Percentiles rank a stretch among this genome's conserved stretches.
Evolutionary conservation across 2,329 filamentous ascomycete genomes (phyloP).

Genomic region (Lachnellula suecica): DNA sequence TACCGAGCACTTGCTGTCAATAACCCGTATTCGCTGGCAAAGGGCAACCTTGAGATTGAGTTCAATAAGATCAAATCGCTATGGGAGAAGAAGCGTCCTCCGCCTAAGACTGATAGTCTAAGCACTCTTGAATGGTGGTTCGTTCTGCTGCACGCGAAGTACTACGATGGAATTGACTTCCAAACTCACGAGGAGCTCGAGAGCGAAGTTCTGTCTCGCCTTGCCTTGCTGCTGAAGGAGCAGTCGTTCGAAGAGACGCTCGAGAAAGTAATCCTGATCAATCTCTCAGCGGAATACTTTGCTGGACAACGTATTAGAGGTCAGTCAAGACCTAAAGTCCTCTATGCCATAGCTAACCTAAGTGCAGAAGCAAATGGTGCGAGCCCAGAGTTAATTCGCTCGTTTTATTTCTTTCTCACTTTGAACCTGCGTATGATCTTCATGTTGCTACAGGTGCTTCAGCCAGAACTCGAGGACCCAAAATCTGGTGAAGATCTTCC

Average conservation of each 20-base stretch:
- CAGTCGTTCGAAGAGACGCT: slow-evolving; percentile 63
- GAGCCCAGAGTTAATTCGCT: slow-evolving; percentile 38
- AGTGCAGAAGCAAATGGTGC: slow-evolving; percentile 37
- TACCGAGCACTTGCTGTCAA: slow-evolving; percentile 78
- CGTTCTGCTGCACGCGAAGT: slow-evolving; percentile 79
- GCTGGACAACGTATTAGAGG: slow-evolving; percentile 61
- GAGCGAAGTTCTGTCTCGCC: slow-evolving; percentile 76
- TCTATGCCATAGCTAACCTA: slow-evolving; percentile 3
- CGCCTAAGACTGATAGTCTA: slow-evolving; percentile 22
- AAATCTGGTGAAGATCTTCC: slow-evolving; percentile 40
- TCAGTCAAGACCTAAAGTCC: slow-evolving; percentile 33
- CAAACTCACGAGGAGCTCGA: slow-evolving; percentile 78
- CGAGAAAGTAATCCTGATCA: slow-evolving; percentile 80
- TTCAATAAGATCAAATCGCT: slow-evolving; percentile 65
- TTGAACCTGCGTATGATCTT: slow-evolving; percentile 79
- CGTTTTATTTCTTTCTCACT: slow-evolving; percentile 66
- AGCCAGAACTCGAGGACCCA: slow-evolving; percentile 63
- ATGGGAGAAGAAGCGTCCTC: slow-evolving; percentile 46
- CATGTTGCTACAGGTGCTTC: slow-evolving; percentile 67
- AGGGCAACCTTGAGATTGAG: slow-evolving; percentile 75
- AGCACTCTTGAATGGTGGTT: slow-evolving; percentile 78
- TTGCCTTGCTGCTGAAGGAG: slow-evolving; percentile 71
- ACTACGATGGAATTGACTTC: slow-evolving; percentile 75
- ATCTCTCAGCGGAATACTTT: slow-evolving; percentile 79
- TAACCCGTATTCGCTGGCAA: slow-evolving; percentile 72